Evolutionary conservation across 106 monocot genomes (phyloP).

Genomic region (Phalaenopsis aphrodite): DNA sequence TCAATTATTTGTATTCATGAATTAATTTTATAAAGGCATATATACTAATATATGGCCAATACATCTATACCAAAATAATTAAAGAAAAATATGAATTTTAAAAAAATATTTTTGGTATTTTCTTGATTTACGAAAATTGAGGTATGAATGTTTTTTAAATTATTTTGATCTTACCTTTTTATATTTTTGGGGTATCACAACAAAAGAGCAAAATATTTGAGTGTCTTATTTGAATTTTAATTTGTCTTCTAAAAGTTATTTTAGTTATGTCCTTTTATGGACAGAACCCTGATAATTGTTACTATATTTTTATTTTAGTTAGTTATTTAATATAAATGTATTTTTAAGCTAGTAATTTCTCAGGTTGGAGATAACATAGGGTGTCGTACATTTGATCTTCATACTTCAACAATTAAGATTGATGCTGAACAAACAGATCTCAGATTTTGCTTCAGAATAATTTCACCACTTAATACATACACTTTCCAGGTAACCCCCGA

Average conservation of each 20-base stretch:
- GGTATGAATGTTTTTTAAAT: too few relatives aligned
- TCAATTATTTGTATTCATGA: too few relatives aligned
- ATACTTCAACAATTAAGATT: slow-evolving; percentile 87
- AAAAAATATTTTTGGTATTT: too few relatives aligned
- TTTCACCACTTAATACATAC: slow-evolving; percentile 71
- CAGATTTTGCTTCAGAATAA: slow-evolving; percentile 96
- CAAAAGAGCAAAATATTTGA: too few relatives aligned
- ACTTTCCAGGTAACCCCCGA: slow-evolving; percentile 72
- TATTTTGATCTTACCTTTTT: too few relatives aligned
- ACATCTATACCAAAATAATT: too few relatives aligned
- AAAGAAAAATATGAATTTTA: too few relatives aligned
- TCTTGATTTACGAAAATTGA: too few relatives aligned
- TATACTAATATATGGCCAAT: too few relatives aligned
- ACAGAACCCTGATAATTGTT: neutral
- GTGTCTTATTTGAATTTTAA: too few relatives aligned
- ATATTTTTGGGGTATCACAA: too few relatives aligned
- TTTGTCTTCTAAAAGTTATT: neutral
- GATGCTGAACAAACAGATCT: slow-evolving; percentile 87
- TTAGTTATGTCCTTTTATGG: neutral
- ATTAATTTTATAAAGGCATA: too few relatives aligned
- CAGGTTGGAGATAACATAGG: slow-evolving; percentile 52
- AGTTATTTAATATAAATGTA: neutral
- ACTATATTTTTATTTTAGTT: neutral
- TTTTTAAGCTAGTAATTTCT: slow-evolving; percentile 16
- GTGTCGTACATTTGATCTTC: slow-evolving; percentile 69